Evolutionary conservation across 345 rosid genomes (phyloP), one percentile per base, ranked within the genome.

Genomic region (Eucalyptus erythrocorys): DNA sequence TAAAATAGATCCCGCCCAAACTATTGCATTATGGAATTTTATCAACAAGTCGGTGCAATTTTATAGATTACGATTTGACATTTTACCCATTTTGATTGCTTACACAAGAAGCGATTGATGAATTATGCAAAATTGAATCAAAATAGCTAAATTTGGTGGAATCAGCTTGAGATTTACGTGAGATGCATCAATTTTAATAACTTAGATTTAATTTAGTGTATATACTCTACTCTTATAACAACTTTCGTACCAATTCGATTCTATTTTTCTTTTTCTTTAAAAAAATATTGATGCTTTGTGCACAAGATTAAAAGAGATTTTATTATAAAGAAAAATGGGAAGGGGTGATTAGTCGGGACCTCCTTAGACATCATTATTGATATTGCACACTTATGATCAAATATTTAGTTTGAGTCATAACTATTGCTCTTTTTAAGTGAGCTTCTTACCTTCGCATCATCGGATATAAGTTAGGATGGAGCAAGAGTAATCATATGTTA

Each of bases 141-240:
- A 0, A 30, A 30, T 64, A 13, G 0, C 16, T 15, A 30, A 64
- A 64, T 64, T 64, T 64, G 16, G 12, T 64, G 71, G 5, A 0
- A 64, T 10, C 4, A 5, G 1, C 17, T 6, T 30, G 16, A 13
- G 71, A 64, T 37, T 2, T 3, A 30, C 0, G 0, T 7, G 37
- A 64, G 19, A 6, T 10, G 5, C 10, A 6, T 64, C 37, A 64
- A 64, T 1, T 30, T 64, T 10, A 30, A 61, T 6, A 61, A 30
- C 13, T 64, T 64, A 30, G 1, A 26, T 64, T 64, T n/a, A n/a
- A 8, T 30, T 30, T 30, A 64, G 32, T 64, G 19, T 30, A 64
- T 13, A 30, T 13, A 64, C 3, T 30, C 10, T 37, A 64, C 71
- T 64, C 37, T 1, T 64, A 30, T 30, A 30, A 30, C 19, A 30